Evolutionary conservation across 2,329 filamentous ascomycete genomes (phyloP), one percentile per base, ranked within the genome.

Genomic region (Monosporascus sp.): DNA sequence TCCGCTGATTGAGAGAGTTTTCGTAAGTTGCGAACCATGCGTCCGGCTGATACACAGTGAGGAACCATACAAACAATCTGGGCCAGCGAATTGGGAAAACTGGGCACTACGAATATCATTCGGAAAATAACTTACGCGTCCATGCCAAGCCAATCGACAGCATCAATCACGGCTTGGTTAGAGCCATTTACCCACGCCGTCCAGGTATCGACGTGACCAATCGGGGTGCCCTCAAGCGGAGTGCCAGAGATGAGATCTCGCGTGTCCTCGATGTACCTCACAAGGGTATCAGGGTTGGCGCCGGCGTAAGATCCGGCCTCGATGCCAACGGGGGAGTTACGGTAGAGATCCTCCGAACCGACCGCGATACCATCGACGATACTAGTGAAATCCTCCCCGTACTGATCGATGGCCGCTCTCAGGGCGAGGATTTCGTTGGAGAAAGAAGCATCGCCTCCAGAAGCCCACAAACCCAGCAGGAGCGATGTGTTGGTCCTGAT

Each of bases 161-260:
- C 82, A 9, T 84, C 76, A 54, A 90, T 83, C 54, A 95, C 83
- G 43, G 78, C 82, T 48, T 72, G 71, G 79, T 93, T 95, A 65
- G 85, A 82, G 49, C 72, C 70, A 70, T 95, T 90, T 67, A 83
- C 83, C 78, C 84, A 92, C 50, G 82, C 83, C 37, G 86, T 90
- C 90, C 90, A 96, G 49, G 91, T 95, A 68, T 96, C 91, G 67
- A 96, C 90, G 71, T 96, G 91, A 50, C 90, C 90, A 55, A 96
- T 76, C 18, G 82, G 76, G 46, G 75, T 79, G 24, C 72, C 71
- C 38, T 78, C 72, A 24, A 88, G 74, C 48, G 73, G 66, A 15
- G 88, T 90, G 55, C 81, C 81, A 27, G 79, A 65, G 64, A 95
- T 81, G 56, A 81, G 76, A 27, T 75, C 69, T 57, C 84, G 83